Base-by-base conservation (phyloP, 1,139 yeast genomes). In the Kurtzmaniella quercitrusa region DNA sequence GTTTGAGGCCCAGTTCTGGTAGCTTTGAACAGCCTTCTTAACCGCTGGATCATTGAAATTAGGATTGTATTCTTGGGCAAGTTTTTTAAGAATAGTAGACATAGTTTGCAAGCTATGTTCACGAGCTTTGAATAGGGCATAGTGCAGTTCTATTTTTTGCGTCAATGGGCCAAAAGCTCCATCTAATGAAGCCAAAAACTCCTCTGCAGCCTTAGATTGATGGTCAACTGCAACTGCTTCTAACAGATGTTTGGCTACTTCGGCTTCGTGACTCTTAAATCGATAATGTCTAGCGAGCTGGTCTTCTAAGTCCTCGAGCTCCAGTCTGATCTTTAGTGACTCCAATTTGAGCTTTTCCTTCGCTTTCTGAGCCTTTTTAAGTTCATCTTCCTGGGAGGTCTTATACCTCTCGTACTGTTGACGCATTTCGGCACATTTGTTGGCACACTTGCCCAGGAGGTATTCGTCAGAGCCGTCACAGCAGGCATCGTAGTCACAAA, bases 391-490 rank as follows among this genome's bases (percentile, higher is more conserved):
- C 15, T 53, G 50, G 1, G 37, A 27, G 10, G 45, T 37, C 44
- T 55, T 57, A 50, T 59, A 62, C 16, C 53, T 47, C 15, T 52
- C 48, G 43, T 48, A 70, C 46, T 72, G 76, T 8, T 49, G 44
- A 42, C 61, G 59, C 5, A 73, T 68, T 47, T 79, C 79, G 0
- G 51, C 55, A 60, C 98, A 91, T 46, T 67, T 70, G 52, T 80
- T 74, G 11, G 77, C 78, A 58, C 94, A 85, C 11, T 8, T 37
- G 53, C 43, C 62, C 74, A 51, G 57, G 50, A 48, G 24, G 46
- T 63, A 62, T 62, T 94, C 99, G 61, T 94, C 98, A 1, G 93
- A 79, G 1, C 99, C 98, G 62, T 94, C 98, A 62, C 99, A 94
- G 63, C 99, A 93, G 15, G 73, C 47, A 19, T 83, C 86, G 58